A percentile compares a stretch with the other conserved stretches of the same genome.
Evolutionary conservation across 441 rosid genomes (phyloP).

Genomic region (Croton laevigatus): DNA sequence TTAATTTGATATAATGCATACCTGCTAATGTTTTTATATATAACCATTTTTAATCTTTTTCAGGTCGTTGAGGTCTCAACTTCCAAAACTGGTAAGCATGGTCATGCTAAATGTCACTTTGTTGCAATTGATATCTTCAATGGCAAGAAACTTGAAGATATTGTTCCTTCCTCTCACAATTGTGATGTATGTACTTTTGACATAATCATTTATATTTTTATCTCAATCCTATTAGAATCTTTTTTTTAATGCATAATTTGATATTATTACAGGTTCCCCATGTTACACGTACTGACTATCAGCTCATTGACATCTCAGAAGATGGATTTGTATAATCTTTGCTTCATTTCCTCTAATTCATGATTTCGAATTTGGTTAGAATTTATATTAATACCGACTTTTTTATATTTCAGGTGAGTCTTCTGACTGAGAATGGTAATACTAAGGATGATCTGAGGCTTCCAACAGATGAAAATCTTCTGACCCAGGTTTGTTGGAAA

Average conservation of each 20-base stretch:
- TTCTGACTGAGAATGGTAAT: conserved; percentile 76
- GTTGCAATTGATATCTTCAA: conserved; percentile 90
- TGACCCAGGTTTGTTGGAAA: conserved; percentile 43
- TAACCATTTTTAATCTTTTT: not conserved
- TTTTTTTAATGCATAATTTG: not conserved
- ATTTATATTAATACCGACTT: not conserved
- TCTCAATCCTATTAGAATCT: not conserved
- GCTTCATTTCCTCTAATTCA: not conserved
- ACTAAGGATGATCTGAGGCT: conserved; percentile 97
- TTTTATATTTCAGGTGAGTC: conserved; percentile 57
- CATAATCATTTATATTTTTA: not conserved
- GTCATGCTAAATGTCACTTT: conserved; percentile 96
- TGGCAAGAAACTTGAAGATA: conserved; percentile 92
- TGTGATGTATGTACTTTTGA: conserved; percentile 57
- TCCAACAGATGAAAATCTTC: conserved; percentile 81
- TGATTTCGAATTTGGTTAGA: not conserved
- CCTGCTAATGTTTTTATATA: not conserved
- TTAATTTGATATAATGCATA: too few relatives aligned
- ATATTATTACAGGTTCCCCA: conserved; percentile 68
- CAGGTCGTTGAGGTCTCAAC: conserved; percentile 97
- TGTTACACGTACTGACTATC: conserved; percentile 82
- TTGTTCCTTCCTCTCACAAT: conserved; percentile 94
- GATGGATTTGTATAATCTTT: conserved; percentile 69
- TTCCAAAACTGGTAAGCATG: conserved; percentile 97
- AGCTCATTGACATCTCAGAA: conserved; percentile 95